phyloP scores from a whole-genome alignment of 352 stramenopile species.

The Phytopythium oedochilum region DNA sequence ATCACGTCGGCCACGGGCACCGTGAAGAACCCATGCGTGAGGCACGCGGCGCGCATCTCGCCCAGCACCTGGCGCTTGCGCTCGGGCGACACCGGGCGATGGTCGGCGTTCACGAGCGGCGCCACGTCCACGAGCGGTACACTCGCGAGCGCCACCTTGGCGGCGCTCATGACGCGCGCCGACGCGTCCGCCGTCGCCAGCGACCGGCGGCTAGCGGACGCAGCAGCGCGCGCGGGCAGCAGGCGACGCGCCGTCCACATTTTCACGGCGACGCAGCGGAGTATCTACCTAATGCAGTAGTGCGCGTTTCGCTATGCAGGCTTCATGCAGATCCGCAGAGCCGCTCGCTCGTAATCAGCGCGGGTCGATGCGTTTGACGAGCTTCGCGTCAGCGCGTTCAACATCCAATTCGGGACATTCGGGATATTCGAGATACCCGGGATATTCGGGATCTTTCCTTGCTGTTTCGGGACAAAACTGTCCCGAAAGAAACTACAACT shows the following conservation, averaged over 20 bases:
- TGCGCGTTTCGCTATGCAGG: neutral
- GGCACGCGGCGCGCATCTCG: conserved; percentile 52
- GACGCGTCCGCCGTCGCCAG: conserved; percentile 9
- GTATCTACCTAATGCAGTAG: too few relatives aligned
- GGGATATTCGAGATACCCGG: neutral
- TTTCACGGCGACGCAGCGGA: too few relatives aligned
- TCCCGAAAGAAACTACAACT: neutral
- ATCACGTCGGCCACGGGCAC: conserved; percentile 63
- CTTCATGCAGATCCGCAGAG: neutral
- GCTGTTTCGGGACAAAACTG: neutral
- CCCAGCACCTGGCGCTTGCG: conserved; percentile 41
- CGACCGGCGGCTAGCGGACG: neutral
- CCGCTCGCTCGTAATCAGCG: too few relatives aligned
- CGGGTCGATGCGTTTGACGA: conserved; percentile 1
- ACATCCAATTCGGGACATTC: neutral
- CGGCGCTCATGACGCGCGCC: conserved; percentile 36
- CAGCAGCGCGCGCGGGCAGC: neutral
- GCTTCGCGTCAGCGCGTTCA: neutral
- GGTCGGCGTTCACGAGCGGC: conserved; percentile 34
- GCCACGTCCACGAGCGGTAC: conserved; percentile 70
- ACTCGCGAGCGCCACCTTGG: conserved; percentile 38
- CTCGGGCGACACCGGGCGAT: conserved; percentile 7
- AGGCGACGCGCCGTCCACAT: conserved; percentile 12
- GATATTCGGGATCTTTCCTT: neutral
- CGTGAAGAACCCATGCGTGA: conserved; percentile 73